A percentile compares a stretch with the other conserved stretches of the same genome.
Conservation (phyloP, 164 flowering plant genomes). For the Umbellularia californica region DNA sequence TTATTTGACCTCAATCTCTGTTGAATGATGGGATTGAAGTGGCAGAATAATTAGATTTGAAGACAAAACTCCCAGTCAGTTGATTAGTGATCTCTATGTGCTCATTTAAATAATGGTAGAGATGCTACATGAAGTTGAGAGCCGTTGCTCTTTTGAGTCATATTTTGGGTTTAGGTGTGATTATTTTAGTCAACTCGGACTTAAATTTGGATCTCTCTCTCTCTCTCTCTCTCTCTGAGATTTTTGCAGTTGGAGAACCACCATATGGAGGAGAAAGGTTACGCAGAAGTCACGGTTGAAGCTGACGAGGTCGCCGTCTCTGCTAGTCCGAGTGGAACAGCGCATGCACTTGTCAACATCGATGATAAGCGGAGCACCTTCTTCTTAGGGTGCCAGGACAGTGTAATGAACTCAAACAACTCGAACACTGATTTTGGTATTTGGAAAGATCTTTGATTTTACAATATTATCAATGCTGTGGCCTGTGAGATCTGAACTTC, state of each 20-base stretch:
- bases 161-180: neutral
- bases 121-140: too few species aligned
- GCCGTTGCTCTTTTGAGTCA: neutral
- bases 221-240: neutral
- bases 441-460: slow-evolving; percentile 70
- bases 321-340: slow-evolving; percentile 70
- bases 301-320: slow-evolving; percentile 78
- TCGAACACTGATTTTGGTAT: slow-evolving; percentile 65
- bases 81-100: too few species aligned
- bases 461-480: neutral
- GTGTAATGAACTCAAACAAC: slow-evolving; percentile 32
- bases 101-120: too few species aligned
- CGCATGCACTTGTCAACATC: slow-evolving; percentile 74
- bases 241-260: slow-evolving; percentile 64
- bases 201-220: too few species aligned
- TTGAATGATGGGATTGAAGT: too few species aligned
- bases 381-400: slow-evolving; percentile 85
- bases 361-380: slow-evolving; percentile 58
- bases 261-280: slow-evolving; percentile 44
- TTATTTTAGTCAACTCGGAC: neutral
- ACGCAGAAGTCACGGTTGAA: slow-evolving; percentile 57
- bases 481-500: neutral
- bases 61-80: too few species aligned
- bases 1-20: too few species aligned
- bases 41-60: too few species aligned